These are phyloP conservation scores for Raffaelea deltoideospora DNA, from an alignment of 2,329 filamentous ascomycete genomes.

Conservation along the genomic window DNA sequence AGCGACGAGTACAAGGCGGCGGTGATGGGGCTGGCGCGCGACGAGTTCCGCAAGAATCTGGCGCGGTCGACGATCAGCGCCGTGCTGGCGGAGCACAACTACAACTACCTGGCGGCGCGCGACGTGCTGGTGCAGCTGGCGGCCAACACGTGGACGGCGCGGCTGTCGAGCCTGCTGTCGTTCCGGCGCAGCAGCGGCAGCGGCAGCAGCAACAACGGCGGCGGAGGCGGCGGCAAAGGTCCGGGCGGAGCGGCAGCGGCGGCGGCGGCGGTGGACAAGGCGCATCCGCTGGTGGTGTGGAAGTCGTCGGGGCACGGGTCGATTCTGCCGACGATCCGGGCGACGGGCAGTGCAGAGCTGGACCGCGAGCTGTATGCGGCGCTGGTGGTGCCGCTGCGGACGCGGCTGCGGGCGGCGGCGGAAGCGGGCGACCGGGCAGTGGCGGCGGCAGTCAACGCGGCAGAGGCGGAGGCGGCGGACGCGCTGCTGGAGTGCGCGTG, in stretches of 20 bases:
- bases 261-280: conserved; percentile 25
- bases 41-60: conserved; percentile 64
- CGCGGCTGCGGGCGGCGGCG: conserved; percentile 24
- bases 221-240: conserved; percentile 53
- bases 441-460: conserved; percentile 37
- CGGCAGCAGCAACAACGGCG: conserved; percentile 29
- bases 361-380: conserved; percentile 44
- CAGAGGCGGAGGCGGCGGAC: conserved; percentile 41
- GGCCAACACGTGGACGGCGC: conserved; percentile 63
- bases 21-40: conserved; percentile 50
- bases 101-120: conserved; percentile 59
- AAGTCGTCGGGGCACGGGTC: conserved; percentile 38
- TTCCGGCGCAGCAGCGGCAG: conserved; percentile 33
- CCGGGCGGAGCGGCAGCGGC: conserved; percentile 30
- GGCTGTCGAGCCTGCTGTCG: conserved; percentile 55
- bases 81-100: conserved; percentile 67
- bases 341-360: conserved; percentile 50
- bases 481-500: conserved; percentile 59
- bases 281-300: conserved; percentile 49
- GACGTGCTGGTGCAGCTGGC: conserved; percentile 54
- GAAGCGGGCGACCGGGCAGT: conserved; percentile 36
- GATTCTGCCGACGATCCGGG: conserved; percentile 44
- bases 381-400: conserved; percentile 39
- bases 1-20: conserved; percentile 52
- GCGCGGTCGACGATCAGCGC: conserved; percentile 61